These are phyloP conservation scores for Yamadazyma kitorensis DNA, from an alignment of 805 yeast genomes.

Conservation along the genomic window DNA sequence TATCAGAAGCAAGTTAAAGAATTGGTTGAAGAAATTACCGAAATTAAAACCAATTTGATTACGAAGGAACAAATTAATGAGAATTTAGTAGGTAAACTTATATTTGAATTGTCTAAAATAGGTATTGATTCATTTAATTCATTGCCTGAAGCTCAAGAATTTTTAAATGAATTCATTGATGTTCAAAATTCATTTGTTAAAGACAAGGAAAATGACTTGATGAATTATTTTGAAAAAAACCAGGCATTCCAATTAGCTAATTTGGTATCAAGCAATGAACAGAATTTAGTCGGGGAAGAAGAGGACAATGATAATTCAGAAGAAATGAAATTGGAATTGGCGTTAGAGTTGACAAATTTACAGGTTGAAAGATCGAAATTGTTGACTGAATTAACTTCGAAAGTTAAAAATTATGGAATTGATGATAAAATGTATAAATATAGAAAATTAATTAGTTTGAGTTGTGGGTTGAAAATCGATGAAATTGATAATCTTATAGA, in stretches of 20 bases:
- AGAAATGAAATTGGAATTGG: slow-evolving; percentile 18
- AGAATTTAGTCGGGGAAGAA: slow-evolving; percentile 15
- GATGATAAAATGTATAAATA: slow-evolving; percentile 67
- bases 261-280: slow-evolving; percentile 40
- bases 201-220: slow-evolving; percentile 10
- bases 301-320: slow-evolving; percentile 10
- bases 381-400: slow-evolving; percentile 48
- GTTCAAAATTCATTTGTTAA: slow-evolving; percentile 21
- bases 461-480: slow-evolving; percentile 75
- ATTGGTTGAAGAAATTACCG: slow-evolving; percentile 27
- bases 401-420: slow-evolving; percentile 41
- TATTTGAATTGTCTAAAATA: slow-evolving; percentile 26
- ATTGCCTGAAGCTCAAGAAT: slow-evolving; percentile 9
- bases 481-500: slow-evolving; percentile 79
- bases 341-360: slow-evolving; percentile 41
- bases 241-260: slow-evolving; percentile 47
- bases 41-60: slow-evolving; percentile 50
- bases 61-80: slow-evolving; percentile 48
- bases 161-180: slow-evolving; percentile 1
- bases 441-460: slow-evolving; percentile 69
- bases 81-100: slow-evolving; percentile 14
- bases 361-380: slow-evolving; percentile 49
- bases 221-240: slow-evolving; percentile 29
- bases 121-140: slow-evolving; percentile 22
- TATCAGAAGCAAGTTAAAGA: slow-evolving; percentile 54